Evolutionary conservation across 1,284 basidiomycete genomes (phyloP), one percentile per base, ranked within the genome.

Genomic region (Marasmius fiardii): DNA sequence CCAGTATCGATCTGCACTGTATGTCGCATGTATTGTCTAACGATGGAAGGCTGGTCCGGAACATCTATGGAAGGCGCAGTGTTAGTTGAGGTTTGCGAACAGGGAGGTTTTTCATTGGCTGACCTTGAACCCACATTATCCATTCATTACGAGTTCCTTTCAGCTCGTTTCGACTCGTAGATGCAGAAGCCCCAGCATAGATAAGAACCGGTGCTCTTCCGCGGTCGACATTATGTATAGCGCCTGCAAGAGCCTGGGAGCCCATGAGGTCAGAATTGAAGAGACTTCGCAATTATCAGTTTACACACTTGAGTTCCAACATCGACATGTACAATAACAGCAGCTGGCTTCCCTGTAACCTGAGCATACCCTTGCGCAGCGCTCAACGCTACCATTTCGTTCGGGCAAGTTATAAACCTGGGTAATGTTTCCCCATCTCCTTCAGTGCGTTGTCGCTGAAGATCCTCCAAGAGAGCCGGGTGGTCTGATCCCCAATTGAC

Each of bases 401-500:
- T 88, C 0, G 88, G 86, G 58, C 82, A 85, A 4, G 82, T 88
- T 31, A 88, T 70, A 56, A 90, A 78, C 54, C 74, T 66, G 20
- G 78, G 72, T 2, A 66, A 56, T 5, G 79, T 78, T 41, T 71
- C 65, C 28, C 43, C 35, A 34, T 41, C 58, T 12, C 68, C 70
- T 24, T 70, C 63, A 6, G 69, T 64, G 1, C 82, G 75, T 61
- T 85, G 82, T 23, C 82, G 72, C 59, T 80, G 77, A 16, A 88
- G 73, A 35, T 88, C 87, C 63, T 89, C 88, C 21, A 89, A 72
- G 18, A 90, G 67, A 0, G 81, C 84, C 1, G 86, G 85, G 62
- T 89, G 87, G 61, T 89, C 86, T 0, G 84, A 86, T 1, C 86
- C 86, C 83, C 86, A 88, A 68, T 90, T 89, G 21, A 82, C 85